These are phyloP conservation scores for Komagataella pastoris DNA, from an alignment of 805 yeast species.

Conservation along the genomic window DNA sequence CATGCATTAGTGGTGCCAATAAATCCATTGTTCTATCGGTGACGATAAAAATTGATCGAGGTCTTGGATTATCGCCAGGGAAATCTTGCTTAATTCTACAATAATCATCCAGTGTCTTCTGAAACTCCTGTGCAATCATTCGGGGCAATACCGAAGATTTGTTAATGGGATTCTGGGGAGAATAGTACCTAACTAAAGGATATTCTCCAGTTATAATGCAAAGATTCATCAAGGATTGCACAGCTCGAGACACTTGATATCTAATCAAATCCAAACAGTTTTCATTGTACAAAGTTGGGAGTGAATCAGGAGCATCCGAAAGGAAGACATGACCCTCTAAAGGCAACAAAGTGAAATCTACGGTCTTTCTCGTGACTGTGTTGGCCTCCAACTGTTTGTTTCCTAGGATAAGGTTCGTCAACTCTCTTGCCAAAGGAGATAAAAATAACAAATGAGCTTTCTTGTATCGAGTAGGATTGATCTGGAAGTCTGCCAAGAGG, in stretches of 20 bases:
- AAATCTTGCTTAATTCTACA: conserved; percentile 56
- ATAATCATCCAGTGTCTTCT: conserved; percentile 58
- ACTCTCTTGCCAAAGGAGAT: conserved; percentile 32
- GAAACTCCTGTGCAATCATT: conserved; percentile 62
- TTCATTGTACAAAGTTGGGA: conserved; percentile 61
- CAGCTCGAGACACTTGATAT: conserved; percentile 42
- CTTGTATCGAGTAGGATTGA: conserved; percentile 58
- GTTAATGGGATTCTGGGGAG: conserved; percentile 33
- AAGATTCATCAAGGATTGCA: conserved; percentile 52
- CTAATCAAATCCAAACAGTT: conserved; percentile 50
- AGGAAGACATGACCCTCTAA: conserved; percentile 61
- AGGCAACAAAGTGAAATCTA: conserved; percentile 43
- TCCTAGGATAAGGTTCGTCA: conserved; percentile 3
- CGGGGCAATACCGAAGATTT: conserved; percentile 50
- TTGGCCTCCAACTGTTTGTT: conserved; percentile 11
- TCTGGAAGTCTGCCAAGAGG: conserved; percentile 58
- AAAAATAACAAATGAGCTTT: conserved; percentile 62
- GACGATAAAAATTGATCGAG: conserved; percentile 61
- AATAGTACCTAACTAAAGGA: conserved; percentile 71
- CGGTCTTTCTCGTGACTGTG: conserved; percentile 9
- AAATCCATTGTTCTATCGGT: conserved; percentile 79
- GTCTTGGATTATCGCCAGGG: conserved; percentile 42
- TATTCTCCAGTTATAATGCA: conserved; percentile 78
- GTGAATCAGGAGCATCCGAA: conserved; percentile 43
- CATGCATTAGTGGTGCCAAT: conserved; percentile 76